Percentiles rank a stretch among this genome's conserved stretches.
Conservation (phyloP, 1,284 basidiomycete species). For the Ceratobasidium papillatum region DNA sequence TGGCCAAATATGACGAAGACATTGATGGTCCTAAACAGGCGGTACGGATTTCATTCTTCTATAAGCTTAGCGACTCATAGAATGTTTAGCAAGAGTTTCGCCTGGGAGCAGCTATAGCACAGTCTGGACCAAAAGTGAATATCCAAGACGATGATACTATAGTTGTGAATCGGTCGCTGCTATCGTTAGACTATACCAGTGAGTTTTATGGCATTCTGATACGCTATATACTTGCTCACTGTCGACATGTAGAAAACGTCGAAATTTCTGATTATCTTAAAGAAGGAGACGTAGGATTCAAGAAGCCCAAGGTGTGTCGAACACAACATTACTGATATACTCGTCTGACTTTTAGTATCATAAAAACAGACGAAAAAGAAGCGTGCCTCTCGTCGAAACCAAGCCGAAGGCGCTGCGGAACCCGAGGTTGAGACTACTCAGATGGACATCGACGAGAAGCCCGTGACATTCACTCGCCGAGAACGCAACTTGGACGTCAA, state of each 20-base stretch:
- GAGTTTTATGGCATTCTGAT: slow-evolving; percentile 52
- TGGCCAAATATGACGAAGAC: slow-evolving; percentile 95
- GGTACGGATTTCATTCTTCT: slow-evolving; percentile 55
- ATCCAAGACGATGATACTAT: slow-evolving; percentile 65
- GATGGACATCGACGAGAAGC: slow-evolving; percentile 83
- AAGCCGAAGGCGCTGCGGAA: slow-evolving; percentile 66
- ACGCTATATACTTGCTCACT: neutral
- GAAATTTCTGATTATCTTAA: slow-evolving; percentile 88
- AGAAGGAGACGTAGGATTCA: slow-evolving; percentile 92
- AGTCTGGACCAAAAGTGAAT: slow-evolving; percentile 54
- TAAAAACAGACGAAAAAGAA: slow-evolving; percentile 87
- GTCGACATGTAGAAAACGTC: slow-evolving; percentile 73
- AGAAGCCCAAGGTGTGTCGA: slow-evolving; percentile 83
- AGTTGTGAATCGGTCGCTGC: slow-evolving; percentile 77
- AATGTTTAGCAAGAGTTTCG: slow-evolving; percentile 72
- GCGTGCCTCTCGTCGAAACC: slow-evolving; percentile 73
- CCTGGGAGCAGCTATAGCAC: slow-evolving; percentile 64
- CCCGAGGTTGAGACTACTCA: slow-evolving; percentile 54
- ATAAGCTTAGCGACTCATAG: neutral
- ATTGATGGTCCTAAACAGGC: slow-evolving; percentile 72
- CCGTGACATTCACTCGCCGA: slow-evolving; percentile 61
- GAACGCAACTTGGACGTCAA: slow-evolving; percentile 79
- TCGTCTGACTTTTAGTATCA: slow-evolving; percentile 38
- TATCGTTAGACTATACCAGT: slow-evolving; percentile 94
- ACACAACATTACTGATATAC: neutral